Evolutionary conservation across 2,329 filamentous ascomycete species (phyloP).

Genomic region (Didymella pinodella): DNA sequence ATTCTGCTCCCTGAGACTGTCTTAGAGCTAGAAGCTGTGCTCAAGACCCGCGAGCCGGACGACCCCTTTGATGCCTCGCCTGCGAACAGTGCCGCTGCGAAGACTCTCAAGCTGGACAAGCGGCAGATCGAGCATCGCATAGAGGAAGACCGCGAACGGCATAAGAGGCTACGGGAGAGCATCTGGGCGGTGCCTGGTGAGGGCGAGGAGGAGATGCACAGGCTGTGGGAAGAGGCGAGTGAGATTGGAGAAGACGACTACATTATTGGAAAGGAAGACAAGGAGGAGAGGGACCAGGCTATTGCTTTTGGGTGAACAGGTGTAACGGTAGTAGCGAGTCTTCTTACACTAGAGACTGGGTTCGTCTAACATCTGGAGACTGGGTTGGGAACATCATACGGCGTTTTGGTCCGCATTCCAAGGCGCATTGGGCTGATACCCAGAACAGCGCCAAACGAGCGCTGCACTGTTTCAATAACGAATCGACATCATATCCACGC

Average conservation of each 20-base stretch:
- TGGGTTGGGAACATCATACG: neutral
- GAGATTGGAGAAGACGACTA: conserved; percentile 89
- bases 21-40: conserved; percentile 79
- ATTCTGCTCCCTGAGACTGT: conserved; percentile 80
- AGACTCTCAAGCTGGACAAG: conserved; percentile 68
- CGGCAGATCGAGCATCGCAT: conserved; percentile 93
- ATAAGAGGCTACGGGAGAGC: conserved; percentile 88
- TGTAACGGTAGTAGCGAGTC: neutral
- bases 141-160: conserved; percentile 93
- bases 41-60: conserved; percentile 75
- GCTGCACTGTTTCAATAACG: neutral
- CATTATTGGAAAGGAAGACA: conserved; percentile 77
- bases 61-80: conserved; percentile 36
- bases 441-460: conserved; percentile 11
- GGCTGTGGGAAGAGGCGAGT: conserved; percentile 86
- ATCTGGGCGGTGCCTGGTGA: conserved; percentile 86
- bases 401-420: conserved; percentile 8
- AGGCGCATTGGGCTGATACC: conserved; percentile 42
- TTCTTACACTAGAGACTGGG: neutral
- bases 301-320: conserved; percentile 49
- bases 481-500: no score
- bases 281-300: conserved; percentile 60
- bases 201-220: conserved; percentile 72
- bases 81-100: conserved; percentile 4
- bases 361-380: neutral